Evolutionary conservation across 2,329 filamentous ascomycete genomes (phyloP), one percentile per base, ranked within the genome.

Genomic region (Microcyclospora pomicola): DNA sequence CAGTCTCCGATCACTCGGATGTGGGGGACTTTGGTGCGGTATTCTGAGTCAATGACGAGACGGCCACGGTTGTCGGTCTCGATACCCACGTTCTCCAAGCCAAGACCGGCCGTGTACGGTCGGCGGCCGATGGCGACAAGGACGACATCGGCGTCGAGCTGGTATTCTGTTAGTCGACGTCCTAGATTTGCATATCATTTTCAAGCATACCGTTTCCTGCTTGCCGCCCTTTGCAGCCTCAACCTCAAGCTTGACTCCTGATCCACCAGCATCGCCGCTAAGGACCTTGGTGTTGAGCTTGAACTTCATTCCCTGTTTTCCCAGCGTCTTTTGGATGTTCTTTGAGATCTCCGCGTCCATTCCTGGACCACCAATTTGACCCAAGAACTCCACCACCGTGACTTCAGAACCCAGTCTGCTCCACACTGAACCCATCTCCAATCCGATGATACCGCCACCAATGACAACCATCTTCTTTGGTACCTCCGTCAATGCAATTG

Each of bases 401-500:
- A 98, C 91, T 66, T 96, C 84, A 47, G 86, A 65, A 47, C 91
- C 91, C 44, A 98, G 72, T 55, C 91, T 77, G 43, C 86, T 94
- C 91, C 91, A 98, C 38, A 98, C 91, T 37, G 88, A 96, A 47
- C 71, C 77, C 91, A 98, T 98, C 68, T 98, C 91, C 31, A 98
- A 77, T 60, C 91, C 91, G 57, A 98, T 98, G 63, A 98, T 98
- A 62, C 91, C 91, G 60, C 91, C 91, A 52, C 91, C 91, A 59
- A 98, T 95, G 54, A 98, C 91, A 47, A 92, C 71, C 82, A 98
- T 81, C 67, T 83, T 91, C 73, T 95, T 86, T 32, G 91, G 91
- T 29, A 98, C 82, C 69, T 93, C 75, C 55, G 84, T 73, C 44
- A 98, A 73, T 31, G 86, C 73, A 57, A 98, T 80, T 49, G 91